Evolutionary conservation across 306 rosid species (phyloP).

Genomic region (Oemleria cerasiformis): DNA sequence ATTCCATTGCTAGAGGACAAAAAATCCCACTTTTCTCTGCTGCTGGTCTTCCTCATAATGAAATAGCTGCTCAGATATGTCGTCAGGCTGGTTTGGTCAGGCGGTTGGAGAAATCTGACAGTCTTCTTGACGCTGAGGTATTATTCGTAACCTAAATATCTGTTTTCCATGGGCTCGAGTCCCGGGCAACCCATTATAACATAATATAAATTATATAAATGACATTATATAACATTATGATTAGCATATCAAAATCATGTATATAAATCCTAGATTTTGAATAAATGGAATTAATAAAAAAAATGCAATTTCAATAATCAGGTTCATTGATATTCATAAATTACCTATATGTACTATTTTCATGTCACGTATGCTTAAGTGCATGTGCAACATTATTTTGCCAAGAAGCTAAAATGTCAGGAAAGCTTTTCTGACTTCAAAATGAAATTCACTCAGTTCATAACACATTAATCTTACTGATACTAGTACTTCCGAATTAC

Average conservation of each 20-base stretch:
- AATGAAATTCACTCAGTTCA: neutral
- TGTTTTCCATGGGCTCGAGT: neutral
- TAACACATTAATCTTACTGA: neutral
- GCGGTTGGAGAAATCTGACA: conserved; percentile 85
- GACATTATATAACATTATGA: no score
- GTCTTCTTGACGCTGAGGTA: conserved; percentile 78
- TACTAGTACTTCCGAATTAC: neutral
- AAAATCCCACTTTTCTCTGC: conserved; percentile 98
- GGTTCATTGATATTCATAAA: no score
- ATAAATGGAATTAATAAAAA: no score
- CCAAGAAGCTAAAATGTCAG: neutral
- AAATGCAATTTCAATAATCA: no score
- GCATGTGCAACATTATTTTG: neutral
- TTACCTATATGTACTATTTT: neutral
- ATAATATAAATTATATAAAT: no score
- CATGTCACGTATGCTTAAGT: neutral
- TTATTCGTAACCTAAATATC: conserved; percentile 2
- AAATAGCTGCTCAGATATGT: conserved; percentile 99
- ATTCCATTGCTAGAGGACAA: conserved; percentile 99
- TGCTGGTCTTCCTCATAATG: conserved; percentile 99
- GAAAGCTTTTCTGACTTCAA: neutral
- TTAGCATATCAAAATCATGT: no score
- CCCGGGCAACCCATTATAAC: no score
- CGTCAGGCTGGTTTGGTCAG: conserved; percentile 99
- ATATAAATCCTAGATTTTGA: no score